Percentiles rank a stretch among this genome's conserved stretches.
Conservation (phyloP, 192 early-diverging fungal species). For the Entomortierella chlamydospora region DNA sequence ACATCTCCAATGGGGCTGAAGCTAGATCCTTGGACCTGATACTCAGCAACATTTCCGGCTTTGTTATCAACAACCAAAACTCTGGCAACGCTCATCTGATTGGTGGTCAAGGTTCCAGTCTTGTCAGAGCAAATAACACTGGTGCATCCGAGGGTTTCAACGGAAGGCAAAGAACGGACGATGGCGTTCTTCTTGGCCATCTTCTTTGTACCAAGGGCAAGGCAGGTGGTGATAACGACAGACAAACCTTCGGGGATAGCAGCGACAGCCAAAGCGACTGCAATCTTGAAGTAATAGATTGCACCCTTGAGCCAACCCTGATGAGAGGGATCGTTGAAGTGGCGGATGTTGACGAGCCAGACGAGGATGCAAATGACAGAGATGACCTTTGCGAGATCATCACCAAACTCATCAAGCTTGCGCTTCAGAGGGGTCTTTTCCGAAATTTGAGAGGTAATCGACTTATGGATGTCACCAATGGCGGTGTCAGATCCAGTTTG, state of each 20-base stretch:
- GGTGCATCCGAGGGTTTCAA: slow-evolving; percentile 98
- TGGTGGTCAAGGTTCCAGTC: slow-evolving; percentile 98
- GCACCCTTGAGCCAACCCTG: slow-evolving; percentile 95
- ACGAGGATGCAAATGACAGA: slow-evolving; percentile 94
- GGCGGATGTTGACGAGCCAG: slow-evolving; percentile 98
- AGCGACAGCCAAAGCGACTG: slow-evolving; percentile 97
- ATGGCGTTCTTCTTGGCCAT: slow-evolving; percentile 98
- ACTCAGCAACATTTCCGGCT: slow-evolving; percentile 68
- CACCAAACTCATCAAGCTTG: slow-evolving; percentile 97
- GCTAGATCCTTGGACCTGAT: slow-evolving; percentile 83
- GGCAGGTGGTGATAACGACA: slow-evolving; percentile 98
- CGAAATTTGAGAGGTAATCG: slow-evolving; percentile 84
- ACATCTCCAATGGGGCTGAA: slow-evolving; percentile 86
- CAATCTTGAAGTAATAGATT: slow-evolving; percentile 99
- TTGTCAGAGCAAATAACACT: slow-evolving; percentile 99
- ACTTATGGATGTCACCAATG: slow-evolving; percentile 94
- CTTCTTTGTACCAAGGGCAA: slow-evolving; percentile 96
- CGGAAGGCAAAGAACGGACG: slow-evolving; percentile 90
- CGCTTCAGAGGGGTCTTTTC: slow-evolving; percentile 97
- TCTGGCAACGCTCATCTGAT: slow-evolving; percentile 94
- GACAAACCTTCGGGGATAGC: slow-evolving; percentile 99
- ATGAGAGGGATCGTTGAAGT: slow-evolving; percentile 91
- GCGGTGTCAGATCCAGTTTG: slow-evolving; percentile 89
- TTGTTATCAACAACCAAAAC: slow-evolving; percentile 66
- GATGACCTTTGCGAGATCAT: slow-evolving; percentile 85